Evolutionary conservation across 768 basidiomycete genomes (phyloP).

Genomic region (Russula emetica): DNA sequence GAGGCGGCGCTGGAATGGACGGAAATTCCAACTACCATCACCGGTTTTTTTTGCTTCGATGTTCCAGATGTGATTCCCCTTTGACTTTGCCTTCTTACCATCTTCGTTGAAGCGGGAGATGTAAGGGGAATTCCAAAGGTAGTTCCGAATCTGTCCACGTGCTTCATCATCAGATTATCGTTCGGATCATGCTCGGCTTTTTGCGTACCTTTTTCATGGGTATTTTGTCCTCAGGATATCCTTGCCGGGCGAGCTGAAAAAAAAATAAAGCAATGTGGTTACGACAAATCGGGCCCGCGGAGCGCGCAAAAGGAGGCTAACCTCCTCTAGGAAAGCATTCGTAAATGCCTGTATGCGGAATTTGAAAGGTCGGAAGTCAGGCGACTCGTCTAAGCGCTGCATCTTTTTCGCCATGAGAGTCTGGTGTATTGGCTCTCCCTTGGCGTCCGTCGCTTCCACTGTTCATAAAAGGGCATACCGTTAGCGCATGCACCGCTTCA

Average conservation of each 20-base stretch:
- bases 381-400: slow-evolving; percentile 93
- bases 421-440: slow-evolving; percentile 97
- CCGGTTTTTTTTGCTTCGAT: slow-evolving; percentile 85
- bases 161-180: slow-evolving; percentile 23
- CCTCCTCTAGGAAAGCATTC: slow-evolving; percentile 90
- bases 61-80: slow-evolving; percentile 99
- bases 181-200: slow-evolving; percentile 14
- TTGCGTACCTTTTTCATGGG: slow-evolving; percentile 86
- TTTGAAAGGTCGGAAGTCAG: slow-evolving; percentile 97
- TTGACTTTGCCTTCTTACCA: slow-evolving; percentile 98
- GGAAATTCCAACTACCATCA: slow-evolving; percentile 80
- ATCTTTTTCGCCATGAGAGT: slow-evolving; percentile 99
- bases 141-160: slow-evolving; percentile 72
- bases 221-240: slow-evolving; percentile 90
- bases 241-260: slow-evolving; percentile 71
- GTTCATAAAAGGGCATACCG: slow-evolving; percentile 28
- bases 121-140: slow-evolving; percentile 90
- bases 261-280: not conserved
- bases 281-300: slow-evolving; percentile 9
- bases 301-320: slow-evolving; percentile 35
- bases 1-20: slow-evolving; percentile 83
- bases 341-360: slow-evolving; percentile 99
- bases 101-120: slow-evolving; percentile 98
- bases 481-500: slow-evolving; percentile 22
- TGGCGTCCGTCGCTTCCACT: slow-evolving; percentile 92